Conservation (phyloP, 129 eudicot genomes). For the Artemisia annua region DNA sequence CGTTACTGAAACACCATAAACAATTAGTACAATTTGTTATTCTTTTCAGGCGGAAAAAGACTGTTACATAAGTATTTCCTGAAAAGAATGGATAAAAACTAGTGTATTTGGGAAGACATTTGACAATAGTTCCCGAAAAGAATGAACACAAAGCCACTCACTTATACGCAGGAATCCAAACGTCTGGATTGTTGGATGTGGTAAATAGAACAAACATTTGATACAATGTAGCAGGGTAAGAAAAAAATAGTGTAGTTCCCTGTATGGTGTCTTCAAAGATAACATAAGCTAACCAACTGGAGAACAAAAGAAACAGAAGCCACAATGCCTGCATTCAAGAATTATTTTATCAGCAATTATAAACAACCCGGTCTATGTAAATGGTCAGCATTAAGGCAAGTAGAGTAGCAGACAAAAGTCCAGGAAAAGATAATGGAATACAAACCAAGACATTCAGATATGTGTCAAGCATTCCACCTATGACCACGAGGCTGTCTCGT, state of each 20-base stretch:
- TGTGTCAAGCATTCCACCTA: slow-evolving; percentile 82
- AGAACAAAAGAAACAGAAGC: slow-evolving; percentile 74
- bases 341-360: neutral
- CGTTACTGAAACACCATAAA: neutral
- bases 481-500: slow-evolving; percentile 65
- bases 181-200: slow-evolving; percentile 97
- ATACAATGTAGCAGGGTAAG: slow-evolving; percentile 67
- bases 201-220: slow-evolving; percentile 91
- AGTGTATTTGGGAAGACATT: too few species aligned
- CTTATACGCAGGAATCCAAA: slow-evolving; percentile 99
- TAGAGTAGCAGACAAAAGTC: slow-evolving; percentile 14
- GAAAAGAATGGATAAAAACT: slow-evolving; percentile 1
- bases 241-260: slow-evolving; percentile 67
- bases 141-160: slow-evolving; percentile 32
- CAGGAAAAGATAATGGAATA: slow-evolving; percentile 20
- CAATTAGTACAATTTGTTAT: too few species aligned
- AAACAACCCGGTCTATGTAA: neutral
- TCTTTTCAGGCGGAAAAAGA: too few species aligned
- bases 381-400: slow-evolving; percentile 14
- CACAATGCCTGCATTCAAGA: slow-evolving; percentile 60
- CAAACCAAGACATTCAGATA: slow-evolving; percentile 91
- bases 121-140: neutral
- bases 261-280: slow-evolving; percentile 93
- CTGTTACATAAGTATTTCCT: neutral
- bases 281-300: slow-evolving; percentile 96